phyloP scores from a whole-genome alignment of 257 asterid genomes.

The Eustoma russellianum region DNA sequence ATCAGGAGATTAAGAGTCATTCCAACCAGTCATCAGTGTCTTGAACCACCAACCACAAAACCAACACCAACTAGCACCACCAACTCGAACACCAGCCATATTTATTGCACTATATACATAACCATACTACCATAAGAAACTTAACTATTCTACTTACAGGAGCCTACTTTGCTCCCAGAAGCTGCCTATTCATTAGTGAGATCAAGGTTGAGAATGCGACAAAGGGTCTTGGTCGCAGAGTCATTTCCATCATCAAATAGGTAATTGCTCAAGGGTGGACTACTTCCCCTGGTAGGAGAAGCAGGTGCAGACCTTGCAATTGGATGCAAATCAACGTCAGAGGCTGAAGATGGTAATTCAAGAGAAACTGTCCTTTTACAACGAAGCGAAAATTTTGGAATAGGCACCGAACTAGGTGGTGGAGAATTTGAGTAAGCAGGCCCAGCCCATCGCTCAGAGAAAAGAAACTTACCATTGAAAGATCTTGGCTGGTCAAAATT shows the following conservation, averaged over 20 bases:
- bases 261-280: conserved; percentile 26
- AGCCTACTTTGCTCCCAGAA: conserved; percentile 20
- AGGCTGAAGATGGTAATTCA: conserved; percentile 39
- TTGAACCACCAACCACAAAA: conserved; percentile 23
- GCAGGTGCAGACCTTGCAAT: conserved; percentile 75
- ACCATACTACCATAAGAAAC: conserved; percentile 19
- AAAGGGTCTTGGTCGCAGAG: conserved; percentile 79
- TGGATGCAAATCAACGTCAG: conserved; percentile 37
- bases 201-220: conserved; percentile 97
- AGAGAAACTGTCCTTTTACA: conserved; percentile 77
- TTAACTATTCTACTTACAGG: conserved; percentile 34
- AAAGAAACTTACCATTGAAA: conserved; percentile 26
- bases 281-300: conserved; percentile 58
- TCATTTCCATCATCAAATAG: conserved; percentile 37
- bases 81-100: conserved; percentile 19
- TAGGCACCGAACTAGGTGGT: conserved; percentile 91
- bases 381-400: conserved; percentile 65
- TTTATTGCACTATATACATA: conserved; percentile 38
- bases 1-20: no score
- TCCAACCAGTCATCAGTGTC: conserved; percentile 16
- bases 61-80: conserved; percentile 11
- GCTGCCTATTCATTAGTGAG: conserved; percentile 39
- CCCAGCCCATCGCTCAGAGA: conserved; percentile 98
- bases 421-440: conserved; percentile 93
- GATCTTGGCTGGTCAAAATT: conserved; percentile 6